A percentile compares a stretch with the other conserved stretches of the same genome.
Conservation (phyloP, 768 basidiomycete genomes). For the Mycena rebaudengoi region DNA sequence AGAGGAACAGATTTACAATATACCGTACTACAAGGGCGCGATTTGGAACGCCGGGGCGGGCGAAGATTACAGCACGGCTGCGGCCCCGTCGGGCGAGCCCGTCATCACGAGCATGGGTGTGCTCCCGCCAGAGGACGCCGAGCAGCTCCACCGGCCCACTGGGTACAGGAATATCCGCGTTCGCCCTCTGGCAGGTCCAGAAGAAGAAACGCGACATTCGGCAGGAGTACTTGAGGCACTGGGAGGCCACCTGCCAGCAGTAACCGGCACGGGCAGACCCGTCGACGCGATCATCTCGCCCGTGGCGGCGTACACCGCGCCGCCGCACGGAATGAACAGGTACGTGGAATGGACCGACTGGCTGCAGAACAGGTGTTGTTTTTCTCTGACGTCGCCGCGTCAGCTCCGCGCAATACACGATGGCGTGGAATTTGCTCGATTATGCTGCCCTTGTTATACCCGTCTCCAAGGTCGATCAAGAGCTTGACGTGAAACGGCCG, state of each 20-base stretch:
- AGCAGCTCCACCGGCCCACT: conserved; percentile 35
- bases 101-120: conserved; percentile 57
- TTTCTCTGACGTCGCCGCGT: not conserved
- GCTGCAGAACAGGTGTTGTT: too few relatives aligned
- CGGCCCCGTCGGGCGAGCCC: conserved; percentile 61
- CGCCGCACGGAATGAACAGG: conserved; percentile 69
- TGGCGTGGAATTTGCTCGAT: conserved; percentile 44
- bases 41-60: conserved; percentile 58
- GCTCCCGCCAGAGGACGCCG: conserved; percentile 31
- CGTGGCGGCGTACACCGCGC: conserved; percentile 64
- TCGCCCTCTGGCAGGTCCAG: conserved; percentile 74
- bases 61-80: conserved; percentile 53
- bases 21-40: conserved; percentile 33
- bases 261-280: conserved; percentile 77
- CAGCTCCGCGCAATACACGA: conserved; percentile 3
- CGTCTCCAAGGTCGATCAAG: conserved; percentile 65
- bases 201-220: conserved; percentile 58
- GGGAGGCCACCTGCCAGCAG: conserved; percentile 57
- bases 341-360: too few relatives aligned
- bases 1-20: not conserved
- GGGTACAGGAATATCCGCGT: conserved; percentile 50
- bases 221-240: conserved; percentile 66
- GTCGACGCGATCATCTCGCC: conserved; percentile 81
- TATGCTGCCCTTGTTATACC: conserved; percentile 71
- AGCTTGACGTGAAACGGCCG: conserved; percentile 56